Conservation (phyloP, 2,329 filamentous ascomycete species). For the Arthrobotrys pseudoclavata region DNA sequence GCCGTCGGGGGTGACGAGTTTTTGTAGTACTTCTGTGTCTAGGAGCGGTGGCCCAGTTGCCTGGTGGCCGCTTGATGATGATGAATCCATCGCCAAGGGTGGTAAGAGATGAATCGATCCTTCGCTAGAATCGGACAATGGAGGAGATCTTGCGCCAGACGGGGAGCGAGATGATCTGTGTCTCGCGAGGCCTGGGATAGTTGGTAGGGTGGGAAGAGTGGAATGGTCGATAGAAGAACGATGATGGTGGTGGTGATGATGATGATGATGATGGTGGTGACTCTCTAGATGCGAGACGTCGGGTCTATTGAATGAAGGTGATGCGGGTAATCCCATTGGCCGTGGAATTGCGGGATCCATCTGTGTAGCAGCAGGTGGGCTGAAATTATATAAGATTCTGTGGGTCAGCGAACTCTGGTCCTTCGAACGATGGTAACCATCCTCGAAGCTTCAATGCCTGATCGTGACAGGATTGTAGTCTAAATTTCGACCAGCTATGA, state of each 20-base stretch:
- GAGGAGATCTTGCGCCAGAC: constrained; percentile 53
- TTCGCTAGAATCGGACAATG: constrained; percentile 55
- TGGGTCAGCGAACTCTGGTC: constrained; percentile 32
- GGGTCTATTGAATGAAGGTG: constrained; percentile 51
- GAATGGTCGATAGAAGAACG: constrained; percentile 57
- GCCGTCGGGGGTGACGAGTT: constrained; percentile 74
- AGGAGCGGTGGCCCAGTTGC: constrained; percentile 71
- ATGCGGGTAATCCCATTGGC: constrained; percentile 55
- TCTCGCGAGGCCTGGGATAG: constrained; percentile 46
- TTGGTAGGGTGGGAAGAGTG: constrained; percentile 41
- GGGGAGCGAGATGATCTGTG: constrained; percentile 57
- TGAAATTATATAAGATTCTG: constrained; percentile 55
- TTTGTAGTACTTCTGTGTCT: constrained; percentile 71
- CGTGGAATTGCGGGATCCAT: constrained; percentile 56
- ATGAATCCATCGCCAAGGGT: constrained; percentile 57
- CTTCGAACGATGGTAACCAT: constrained; percentile 1
- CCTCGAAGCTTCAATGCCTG: constrained; percentile 1
- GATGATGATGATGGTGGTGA: constrained; percentile 22
- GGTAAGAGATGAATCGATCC: constrained; percentile 60
- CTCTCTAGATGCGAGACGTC: constrained; percentile 44
- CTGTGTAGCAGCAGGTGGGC: constrained; percentile 57
- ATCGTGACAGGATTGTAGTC: not conserved
- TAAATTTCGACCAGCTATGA: constrained; percentile 4
- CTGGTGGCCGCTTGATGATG: constrained; percentile 60
- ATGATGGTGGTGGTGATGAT: constrained; percentile 35